These are phyloP conservation scores for Trametopsis cervina DNA, from an alignment of 768 basidiomycete species.

Conservation along the genomic window DNA sequence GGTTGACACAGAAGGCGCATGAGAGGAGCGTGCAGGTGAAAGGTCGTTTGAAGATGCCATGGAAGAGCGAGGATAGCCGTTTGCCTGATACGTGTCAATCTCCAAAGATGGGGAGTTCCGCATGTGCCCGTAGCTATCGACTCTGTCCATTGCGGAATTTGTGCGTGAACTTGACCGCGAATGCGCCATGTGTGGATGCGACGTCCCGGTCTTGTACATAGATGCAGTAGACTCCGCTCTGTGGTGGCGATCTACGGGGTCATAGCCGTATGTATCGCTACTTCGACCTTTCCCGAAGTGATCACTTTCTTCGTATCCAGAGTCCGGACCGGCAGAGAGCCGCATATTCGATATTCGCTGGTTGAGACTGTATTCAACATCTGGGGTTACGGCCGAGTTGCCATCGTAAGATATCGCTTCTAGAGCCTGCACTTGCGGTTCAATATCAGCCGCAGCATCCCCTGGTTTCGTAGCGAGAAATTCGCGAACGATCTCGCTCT, in stretches of 20 bases:
- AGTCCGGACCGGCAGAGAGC: conserved; percentile 38
- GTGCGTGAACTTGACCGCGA: conserved; percentile 20
- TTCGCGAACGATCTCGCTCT: conserved; percentile 69
- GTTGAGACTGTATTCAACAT: conserved; percentile 33
- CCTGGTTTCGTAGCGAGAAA: conserved; percentile 86
- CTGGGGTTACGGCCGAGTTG: conserved; percentile 16
- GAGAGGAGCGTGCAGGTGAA: conserved; percentile 29
- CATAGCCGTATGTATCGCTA: conserved; percentile 15
- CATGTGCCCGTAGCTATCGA: conserved; percentile 1
- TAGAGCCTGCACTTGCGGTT: conserved; percentile 52
- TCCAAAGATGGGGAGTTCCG: conserved; percentile 19
- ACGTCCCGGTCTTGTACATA: conserved; percentile 8
- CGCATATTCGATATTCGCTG: conserved; percentile 43
- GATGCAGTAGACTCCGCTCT: conserved; percentile 15
- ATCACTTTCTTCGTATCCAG: conserved; percentile 34
- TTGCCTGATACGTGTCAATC: conserved; percentile 19
- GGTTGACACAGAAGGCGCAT: conserved; percentile 42
- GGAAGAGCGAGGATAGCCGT: conserved; percentile 22
- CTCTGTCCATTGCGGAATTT: conserved; percentile 8
- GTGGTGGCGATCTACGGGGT: conserved; percentile 9
- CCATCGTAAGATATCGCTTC: conserved; percentile 36
- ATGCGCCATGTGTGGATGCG: conserved; percentile 9
- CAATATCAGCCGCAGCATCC: conserved; percentile 66
- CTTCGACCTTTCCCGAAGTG: conserved; percentile 4
- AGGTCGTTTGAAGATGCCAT: conserved; percentile 20